A percentile compares a stretch with the other conserved stretches of the same genome.
phyloP scores from a whole-genome alignment of 257 asterid species.

The Verbascum thapsus region DNA sequence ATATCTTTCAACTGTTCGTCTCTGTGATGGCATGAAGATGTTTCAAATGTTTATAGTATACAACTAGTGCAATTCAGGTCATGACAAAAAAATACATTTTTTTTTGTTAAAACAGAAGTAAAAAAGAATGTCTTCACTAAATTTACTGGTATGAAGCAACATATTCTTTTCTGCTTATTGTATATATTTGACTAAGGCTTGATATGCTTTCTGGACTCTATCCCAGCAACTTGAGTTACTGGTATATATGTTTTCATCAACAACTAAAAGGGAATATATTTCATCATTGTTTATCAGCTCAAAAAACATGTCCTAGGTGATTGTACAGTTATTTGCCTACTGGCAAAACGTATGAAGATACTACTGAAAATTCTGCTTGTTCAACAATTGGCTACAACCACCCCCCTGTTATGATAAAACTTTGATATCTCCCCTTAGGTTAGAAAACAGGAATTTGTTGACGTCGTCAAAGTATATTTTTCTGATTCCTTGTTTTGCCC shows the following conservation, averaged over 20 bases:
- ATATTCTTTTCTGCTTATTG: background rate
- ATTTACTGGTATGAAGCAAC: background rate
- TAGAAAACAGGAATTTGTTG: too few species aligned
- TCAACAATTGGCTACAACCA: background rate
- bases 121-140: background rate
- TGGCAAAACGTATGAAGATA: background rate
- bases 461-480: too few species aligned
- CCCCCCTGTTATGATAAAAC: too few species aligned
- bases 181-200: background rate
- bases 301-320: background rate
- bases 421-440: too few species aligned
- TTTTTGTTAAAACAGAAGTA: constrained; percentile 2
- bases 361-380: background rate
- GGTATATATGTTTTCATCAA: background rate
- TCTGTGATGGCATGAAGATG: background rate
- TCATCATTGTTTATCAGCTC: background rate
- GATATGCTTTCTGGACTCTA: background rate
- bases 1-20: background rate
- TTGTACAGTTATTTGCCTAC: background rate
- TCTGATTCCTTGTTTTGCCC: too few species aligned
- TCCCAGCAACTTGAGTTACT: too few species aligned
- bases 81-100: background rate
- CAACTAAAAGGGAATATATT: background rate
- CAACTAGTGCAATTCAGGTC: too few species aligned
- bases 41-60: background rate